Conservation (phyloP, 257 asterid genomes). For the Fraxinus americana region DNA sequence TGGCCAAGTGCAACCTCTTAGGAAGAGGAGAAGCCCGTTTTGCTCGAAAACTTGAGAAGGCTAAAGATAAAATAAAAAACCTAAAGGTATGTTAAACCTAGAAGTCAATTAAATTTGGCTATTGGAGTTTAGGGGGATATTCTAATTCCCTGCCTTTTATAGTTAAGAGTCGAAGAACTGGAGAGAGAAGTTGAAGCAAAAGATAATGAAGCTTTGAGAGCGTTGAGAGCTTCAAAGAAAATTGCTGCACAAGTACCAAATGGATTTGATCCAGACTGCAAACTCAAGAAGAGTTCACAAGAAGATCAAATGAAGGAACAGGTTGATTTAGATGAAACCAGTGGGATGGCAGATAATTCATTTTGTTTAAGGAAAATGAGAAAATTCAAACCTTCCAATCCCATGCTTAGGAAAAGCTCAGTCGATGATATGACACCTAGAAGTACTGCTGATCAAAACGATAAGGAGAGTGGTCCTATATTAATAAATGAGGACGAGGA, state of each 20-base stretch:
- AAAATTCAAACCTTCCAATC: conserved; percentile 31
- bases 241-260: conserved; percentile 13
- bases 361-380: conserved; percentile 30
- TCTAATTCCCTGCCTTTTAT: conserved; percentile 28
- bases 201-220: conserved; percentile 71
- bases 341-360: conserved; percentile 26
- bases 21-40: conserved; percentile 93
- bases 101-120: conserved; percentile 17
- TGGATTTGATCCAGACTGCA: conserved; percentile 26
- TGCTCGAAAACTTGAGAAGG: conserved; percentile 71
- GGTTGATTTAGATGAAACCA: conserved; percentile 31
- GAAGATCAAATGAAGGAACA: conserved; percentile 39
- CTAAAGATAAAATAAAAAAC: conserved; percentile 68
- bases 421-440: conserved; percentile 22
- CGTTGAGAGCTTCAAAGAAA: conserved; percentile 42
- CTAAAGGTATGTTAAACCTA: conserved; percentile 55
- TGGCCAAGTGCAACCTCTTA: conserved; percentile 78
- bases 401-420: conserved; percentile 26
- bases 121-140: conserved; percentile 19
- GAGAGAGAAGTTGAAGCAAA: conserved; percentile 62
- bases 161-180: conserved; percentile 74
- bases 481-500: conserved; percentile 29
- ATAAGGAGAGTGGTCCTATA: conserved; percentile 31
- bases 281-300: conserved; percentile 26
- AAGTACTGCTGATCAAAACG: conserved; percentile 30